Evolutionary conservation across 1,284 basidiomycete species (phyloP).

Genomic region (Apiotrichum gracile): DNA sequence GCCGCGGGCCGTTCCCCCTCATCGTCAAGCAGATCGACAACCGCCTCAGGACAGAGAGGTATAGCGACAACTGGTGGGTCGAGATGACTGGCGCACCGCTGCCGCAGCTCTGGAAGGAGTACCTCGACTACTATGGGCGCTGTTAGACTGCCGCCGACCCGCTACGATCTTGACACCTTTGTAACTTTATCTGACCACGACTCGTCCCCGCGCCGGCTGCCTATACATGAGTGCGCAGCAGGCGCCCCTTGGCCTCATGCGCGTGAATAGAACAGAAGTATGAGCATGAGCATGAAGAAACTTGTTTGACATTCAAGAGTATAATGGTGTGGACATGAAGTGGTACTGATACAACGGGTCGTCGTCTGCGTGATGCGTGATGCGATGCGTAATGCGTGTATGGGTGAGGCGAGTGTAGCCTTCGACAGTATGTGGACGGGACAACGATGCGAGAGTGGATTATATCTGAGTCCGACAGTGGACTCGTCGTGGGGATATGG

Average conservation of each 20-base stretch:
- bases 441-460: too few species aligned
- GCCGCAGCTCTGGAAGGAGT: conserved; percentile 26
- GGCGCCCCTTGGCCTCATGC: too few species aligned
- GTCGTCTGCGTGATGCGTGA: not conserved
- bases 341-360: not conserved
- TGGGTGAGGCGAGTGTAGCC: too few species aligned
- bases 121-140: conserved; percentile 25
- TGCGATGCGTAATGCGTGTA: not conserved
- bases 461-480: too few species aligned
- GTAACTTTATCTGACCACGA: not conserved
- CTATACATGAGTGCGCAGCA: too few species aligned
- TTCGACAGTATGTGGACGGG: too few species aligned
- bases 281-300: too few species aligned
- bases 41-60: conserved; percentile 23
- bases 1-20: conserved; percentile 27
- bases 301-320: too few species aligned
- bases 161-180: not conserved
- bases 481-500: not conserved
- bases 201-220: not conserved
- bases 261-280: not conserved
- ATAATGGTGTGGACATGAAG: too few species aligned
- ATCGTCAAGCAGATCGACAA: conserved; percentile 24
- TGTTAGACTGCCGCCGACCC: not conserved
- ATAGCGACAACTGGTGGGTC: conserved; percentile 27
- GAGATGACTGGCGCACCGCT: conserved; percentile 26